A percentile compares a stretch with the other conserved stretches of the same genome.
These are phyloP conservation scores for Durusdinium trenchii DNA, from an alignment of 73 alveolate genomes.

Conservation along the genomic window DNA sequence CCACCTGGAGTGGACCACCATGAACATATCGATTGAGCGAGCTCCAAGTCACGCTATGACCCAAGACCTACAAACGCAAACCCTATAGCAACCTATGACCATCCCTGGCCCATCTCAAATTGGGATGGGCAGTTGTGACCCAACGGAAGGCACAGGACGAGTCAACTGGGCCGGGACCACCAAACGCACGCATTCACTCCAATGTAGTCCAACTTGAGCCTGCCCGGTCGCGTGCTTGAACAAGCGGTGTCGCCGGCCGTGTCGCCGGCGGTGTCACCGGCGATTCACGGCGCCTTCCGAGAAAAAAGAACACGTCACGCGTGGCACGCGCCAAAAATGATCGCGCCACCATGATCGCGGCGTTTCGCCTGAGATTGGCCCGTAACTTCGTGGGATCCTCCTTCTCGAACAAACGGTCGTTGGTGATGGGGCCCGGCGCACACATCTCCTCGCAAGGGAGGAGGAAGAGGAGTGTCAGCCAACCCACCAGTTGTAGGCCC, in stretches of 20 bases:
- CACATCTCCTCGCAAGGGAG: slow-evolving; percentile 72
- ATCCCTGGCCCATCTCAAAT: neutral
- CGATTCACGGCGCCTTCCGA: too few relatives aligned
- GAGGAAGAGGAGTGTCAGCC: neutral
- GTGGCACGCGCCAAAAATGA: too few relatives aligned
- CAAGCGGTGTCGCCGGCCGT: too few relatives aligned
- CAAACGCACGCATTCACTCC: slow-evolving; percentile 84
- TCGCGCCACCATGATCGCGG: too few relatives aligned
- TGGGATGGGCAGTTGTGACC: too few relatives aligned
- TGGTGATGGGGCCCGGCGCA: slow-evolving; percentile 64
- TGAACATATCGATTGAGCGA: neutral
- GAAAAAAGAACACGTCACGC: too few relatives aligned
- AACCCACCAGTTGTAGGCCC: too few relatives aligned
- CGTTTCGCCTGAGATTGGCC: slow-evolving; percentile 27
- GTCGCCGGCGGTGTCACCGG: neutral
- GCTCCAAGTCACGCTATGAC: neutral
- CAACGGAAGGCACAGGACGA: too few relatives aligned
- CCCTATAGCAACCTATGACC: neutral
- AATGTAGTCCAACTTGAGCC: slow-evolving; percentile 87
- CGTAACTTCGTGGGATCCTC: slow-evolving; percentile 36
- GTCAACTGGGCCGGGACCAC: neutral
- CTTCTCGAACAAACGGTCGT: slow-evolving; percentile 53
- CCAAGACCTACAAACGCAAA: neutral
- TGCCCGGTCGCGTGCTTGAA: too few relatives aligned
- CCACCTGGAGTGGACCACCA: slow-evolving; percentile 12